Base-by-base conservation (phyloP, 2,329 filamentous ascomycete genomes). In the Penicillium sp. region DNA sequence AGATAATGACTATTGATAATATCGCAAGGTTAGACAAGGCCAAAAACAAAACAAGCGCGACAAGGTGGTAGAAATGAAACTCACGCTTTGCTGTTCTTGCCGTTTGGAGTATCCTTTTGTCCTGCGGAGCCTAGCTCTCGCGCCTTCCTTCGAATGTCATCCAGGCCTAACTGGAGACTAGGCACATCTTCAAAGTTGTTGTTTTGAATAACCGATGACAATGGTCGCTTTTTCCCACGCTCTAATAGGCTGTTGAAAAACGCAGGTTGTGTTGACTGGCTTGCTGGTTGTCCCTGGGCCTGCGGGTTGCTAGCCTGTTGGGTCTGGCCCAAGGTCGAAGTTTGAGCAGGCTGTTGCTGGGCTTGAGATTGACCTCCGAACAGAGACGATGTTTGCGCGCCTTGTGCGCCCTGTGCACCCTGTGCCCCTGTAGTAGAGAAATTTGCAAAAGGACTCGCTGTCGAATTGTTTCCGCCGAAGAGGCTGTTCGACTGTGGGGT, bases 81-180 rank as follows among this genome's bases (percentile, higher is more conserved):
- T 73, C 73, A 84, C 77, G 84, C 84, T 68, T 82, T 83, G 57
- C 72, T 79, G 59, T 78, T 78, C 10, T 72, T 72, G 50, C 73
- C 69, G 49, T 74, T 74, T 13, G 71, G 75, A 4, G 68, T 59
- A 52, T 75, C 71, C 25, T 80, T 77, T 72, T 83, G 64, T 13
- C 80, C 81, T 23, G 88, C 84, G 41, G 88, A 86, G 25, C 95
- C 86, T 65, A 99, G 81, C 64, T 82, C 92, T 80, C 84, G 91
- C 78, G 81, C 94, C 82, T 82, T 86, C 63, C 85, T 81, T 57
- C 85, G 82, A 68, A 99, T 88, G 77, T 99, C 94, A 57, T 91
- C 90, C 33, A 99, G 82, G 23, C 94, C 93, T 53, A 99, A 84
- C 75, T 97, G 92, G 63, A 99, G 82, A 69, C 87, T 90, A 7